These are phyloP conservation scores for Begonia fuchsioides DNA, from an alignment of 306 rosid species.

Conservation along the genomic window DNA sequence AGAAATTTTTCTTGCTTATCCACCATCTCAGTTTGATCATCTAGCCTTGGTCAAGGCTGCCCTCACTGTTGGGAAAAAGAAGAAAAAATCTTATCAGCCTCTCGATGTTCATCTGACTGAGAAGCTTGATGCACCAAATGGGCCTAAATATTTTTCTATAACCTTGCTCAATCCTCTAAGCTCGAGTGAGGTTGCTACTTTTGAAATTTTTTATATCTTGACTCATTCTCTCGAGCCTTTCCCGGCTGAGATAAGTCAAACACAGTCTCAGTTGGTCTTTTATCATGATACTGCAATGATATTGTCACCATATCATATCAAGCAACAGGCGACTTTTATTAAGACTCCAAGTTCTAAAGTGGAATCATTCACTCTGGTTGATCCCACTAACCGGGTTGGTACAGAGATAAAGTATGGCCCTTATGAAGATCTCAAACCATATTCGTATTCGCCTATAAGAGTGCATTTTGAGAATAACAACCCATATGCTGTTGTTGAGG, in stretches of 20 bases:
- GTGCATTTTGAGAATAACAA: slow-evolving; percentile 90
- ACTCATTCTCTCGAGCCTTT: slow-evolving; percentile 80
- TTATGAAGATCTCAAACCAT: slow-evolving; percentile 41
- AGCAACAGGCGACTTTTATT: slow-evolving; percentile 69
- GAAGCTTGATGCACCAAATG: slow-evolving; percentile 72
- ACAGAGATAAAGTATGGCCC: slow-evolving; percentile 82
- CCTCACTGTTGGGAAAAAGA: slow-evolving; percentile 47
- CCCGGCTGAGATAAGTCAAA: slow-evolving; percentile 81
- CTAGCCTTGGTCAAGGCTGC: slow-evolving; percentile 67
- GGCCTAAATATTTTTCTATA: slow-evolving; percentile 50
- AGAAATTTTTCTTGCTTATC: slow-evolving; percentile 66
- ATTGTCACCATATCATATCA: slow-evolving; percentile 73
- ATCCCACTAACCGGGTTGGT: slow-evolving; percentile 56
- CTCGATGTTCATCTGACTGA: slow-evolving; percentile 64
- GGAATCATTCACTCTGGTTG: slow-evolving; percentile 73
- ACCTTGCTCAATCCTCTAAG: slow-evolving; percentile 42
- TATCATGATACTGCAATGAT: slow-evolving; percentile 75
- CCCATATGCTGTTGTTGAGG: slow-evolving; percentile 90
- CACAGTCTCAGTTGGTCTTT: slow-evolving; percentile 83
- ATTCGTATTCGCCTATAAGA: slow-evolving; percentile 72
- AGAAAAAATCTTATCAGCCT: slow-evolving; percentile 61
- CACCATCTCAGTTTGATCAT: slow-evolving; percentile 61
- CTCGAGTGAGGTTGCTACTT: slow-evolving; percentile 46
- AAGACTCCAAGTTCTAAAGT: slow-evolving; percentile 67
- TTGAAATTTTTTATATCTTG: slow-evolving; percentile 73